Conservation (phyloP, 805 yeast genomes). For the Cyberlindnera misumaiensis region DNA sequence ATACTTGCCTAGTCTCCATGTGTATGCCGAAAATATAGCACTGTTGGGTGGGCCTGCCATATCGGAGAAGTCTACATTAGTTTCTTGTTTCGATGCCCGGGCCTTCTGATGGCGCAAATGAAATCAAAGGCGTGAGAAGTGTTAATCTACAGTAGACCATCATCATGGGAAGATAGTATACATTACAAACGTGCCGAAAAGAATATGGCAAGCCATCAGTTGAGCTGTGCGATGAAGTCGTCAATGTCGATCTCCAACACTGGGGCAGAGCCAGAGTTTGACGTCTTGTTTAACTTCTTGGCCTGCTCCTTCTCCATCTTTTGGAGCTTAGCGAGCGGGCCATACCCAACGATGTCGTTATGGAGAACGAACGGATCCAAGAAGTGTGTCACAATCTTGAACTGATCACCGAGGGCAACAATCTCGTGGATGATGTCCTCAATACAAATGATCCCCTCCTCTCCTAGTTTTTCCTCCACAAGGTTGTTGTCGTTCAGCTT, state of each 20-base stretch:
- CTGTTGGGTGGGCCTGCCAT: no score
- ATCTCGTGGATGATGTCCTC: conserved; percentile 78
- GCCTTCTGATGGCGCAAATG: no score
- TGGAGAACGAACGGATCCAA: conserved; percentile 64
- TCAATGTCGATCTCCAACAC: conserved; percentile 71
- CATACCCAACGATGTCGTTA: conserved; percentile 68
- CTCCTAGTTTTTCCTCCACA: conserved; percentile 67
- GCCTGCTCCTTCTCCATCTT: conserved; percentile 51
- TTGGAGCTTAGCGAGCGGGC: conserved; percentile 63
- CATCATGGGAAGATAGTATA: no score
- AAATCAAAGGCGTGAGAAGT: no score
- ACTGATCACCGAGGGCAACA: conserved; percentile 53
- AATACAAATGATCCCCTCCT: conserved; percentile 66
- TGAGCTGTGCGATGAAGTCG: conserved; percentile 57
- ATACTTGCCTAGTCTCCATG: conserved; percentile 31
- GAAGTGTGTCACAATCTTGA: conserved; percentile 55
- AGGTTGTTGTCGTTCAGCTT: conserved; percentile 67
- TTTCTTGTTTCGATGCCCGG: no score
- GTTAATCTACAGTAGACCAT: no score
- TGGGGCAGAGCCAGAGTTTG: conserved; percentile 59
- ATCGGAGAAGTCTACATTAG: no score
- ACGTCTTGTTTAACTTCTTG: conserved; percentile 35
- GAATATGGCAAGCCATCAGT: conserved; percentile 26
- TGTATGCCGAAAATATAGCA: background rate
- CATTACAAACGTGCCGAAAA: no score